A percentile compares a stretch with the other conserved stretches of the same genome.
Evolutionary conservation across 768 basidiomycete genomes (phyloP).

Genomic region (Pleurotus ostreatus): DNA sequence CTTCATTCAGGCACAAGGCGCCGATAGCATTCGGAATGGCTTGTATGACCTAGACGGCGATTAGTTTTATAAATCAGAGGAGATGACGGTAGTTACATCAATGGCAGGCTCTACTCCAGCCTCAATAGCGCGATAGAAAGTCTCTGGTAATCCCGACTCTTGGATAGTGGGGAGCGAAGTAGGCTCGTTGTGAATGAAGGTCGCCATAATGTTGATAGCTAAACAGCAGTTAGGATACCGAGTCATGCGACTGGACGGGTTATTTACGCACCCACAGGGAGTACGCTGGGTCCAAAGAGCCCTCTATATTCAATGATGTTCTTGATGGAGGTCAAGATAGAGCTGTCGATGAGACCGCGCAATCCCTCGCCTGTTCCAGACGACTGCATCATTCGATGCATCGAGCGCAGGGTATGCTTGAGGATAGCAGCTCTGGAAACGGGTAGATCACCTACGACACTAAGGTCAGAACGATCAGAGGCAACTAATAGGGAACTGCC

Average conservation of each 20-base stretch:
- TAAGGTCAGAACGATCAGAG: not conserved
- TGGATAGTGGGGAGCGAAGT: conserved; percentile 91
- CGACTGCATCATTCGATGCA: conserved; percentile 97
- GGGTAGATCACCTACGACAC: conserved; percentile 58
- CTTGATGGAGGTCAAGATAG: conserved; percentile 80
- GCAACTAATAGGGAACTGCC: conserved; percentile 2
- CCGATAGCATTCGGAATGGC: conserved; percentile 94
- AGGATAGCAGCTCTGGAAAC: conserved; percentile 76
- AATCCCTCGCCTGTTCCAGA: conserved; percentile 93
- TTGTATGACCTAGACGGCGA: conserved; percentile 67
- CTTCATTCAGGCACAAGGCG: conserved; percentile 90
- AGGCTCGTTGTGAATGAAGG: conserved; percentile 98
- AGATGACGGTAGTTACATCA: conserved; percentile 50
- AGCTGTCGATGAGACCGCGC: conserved; percentile 89
- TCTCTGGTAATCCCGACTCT: conserved; percentile 84
- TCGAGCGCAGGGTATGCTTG: conserved; percentile 86
- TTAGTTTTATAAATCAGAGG: not conserved
- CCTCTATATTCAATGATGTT: conserved; percentile 80
- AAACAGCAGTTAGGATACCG: conserved; percentile 11
- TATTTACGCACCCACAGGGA: conserved; percentile 66
- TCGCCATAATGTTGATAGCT: conserved; percentile 95
- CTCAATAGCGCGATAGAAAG: conserved; percentile 85
- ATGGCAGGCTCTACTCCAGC: conserved; percentile 80
- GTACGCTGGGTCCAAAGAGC: conserved; percentile 82
- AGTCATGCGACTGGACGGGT: not conserved